phyloP scores from a whole-genome alignment of 352 stramenopile genomes.

The Globisporangium rhizosaccharum region DNA sequence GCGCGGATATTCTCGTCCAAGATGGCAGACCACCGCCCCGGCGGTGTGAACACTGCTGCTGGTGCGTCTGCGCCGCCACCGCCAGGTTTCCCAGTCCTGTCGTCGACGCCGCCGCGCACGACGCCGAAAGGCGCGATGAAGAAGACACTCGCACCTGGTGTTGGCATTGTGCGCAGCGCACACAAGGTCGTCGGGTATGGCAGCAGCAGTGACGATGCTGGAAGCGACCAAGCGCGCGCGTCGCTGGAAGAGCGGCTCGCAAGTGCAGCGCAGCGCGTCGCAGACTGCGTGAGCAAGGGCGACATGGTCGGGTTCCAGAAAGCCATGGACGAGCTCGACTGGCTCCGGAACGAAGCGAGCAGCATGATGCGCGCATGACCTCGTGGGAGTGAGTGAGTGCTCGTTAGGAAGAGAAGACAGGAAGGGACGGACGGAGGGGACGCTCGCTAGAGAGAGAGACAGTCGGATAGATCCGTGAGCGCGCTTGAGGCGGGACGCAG shows the following conservation, averaged over 20 bases:
- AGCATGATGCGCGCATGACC: conserved; percentile 64
- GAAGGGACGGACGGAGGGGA: not conserved
- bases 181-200: conserved; percentile 19
- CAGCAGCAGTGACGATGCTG: not conserved
- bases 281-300: conserved; percentile 67
- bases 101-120: conserved; percentile 31
- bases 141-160: conserved; percentile 44
- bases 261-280: conserved; percentile 56
- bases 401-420: conserved; percentile 1
- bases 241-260: conserved; percentile 64
- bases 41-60: not conserved
- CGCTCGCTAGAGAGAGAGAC: no score
- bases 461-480: no score
- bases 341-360: conserved; percentile 71
- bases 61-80: conserved; percentile 27
- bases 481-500: no score
- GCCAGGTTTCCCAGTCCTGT: conserved; percentile 41
- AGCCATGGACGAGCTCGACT: conserved; percentile 77
- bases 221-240: conserved; percentile 12
- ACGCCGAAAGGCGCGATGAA: conserved; percentile 43
- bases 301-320: conserved; percentile 81
- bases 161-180: conserved; percentile 49
- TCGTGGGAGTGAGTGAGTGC: not conserved
- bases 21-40: conserved; percentile 24
- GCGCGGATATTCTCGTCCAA: conserved; percentile 56